Base-by-base conservation (phyloP, 805 yeast species). In the Brettanomyces custersianus region DNA sequence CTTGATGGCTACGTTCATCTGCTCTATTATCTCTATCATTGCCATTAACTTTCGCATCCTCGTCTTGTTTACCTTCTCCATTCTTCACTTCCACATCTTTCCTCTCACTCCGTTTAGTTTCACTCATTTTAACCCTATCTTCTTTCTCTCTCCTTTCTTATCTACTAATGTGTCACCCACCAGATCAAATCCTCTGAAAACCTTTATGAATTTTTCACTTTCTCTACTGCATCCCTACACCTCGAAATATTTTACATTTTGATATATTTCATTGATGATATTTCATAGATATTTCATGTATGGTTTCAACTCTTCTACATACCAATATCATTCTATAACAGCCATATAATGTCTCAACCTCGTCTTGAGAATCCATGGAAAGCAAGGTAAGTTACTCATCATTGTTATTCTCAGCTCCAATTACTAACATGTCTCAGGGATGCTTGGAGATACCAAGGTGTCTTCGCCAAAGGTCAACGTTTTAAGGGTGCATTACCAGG, bases 401-500 rank as follows among this genome's bases (percentile, higher is more conserved):
- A 10, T 11, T 27, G 29, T 13, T 8, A 15, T 9, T 15, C n/a
- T 12, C n/a, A 11, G 25, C 9, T n/a, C 34, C 12, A 7, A 18
- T 5, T 32, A 32, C 35, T 32, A 32, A 32, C 36, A 29, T 11
- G 12, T 22, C 16, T 24, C 44, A 79, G 94, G 70, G 94, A 84
- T 57, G 92, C 94, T 32, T 84, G 95, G 95, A 78, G 94, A 68
- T 80, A 77, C 61, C 79, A 76, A 51, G 94, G 92, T 40, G 83
- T 77, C 36, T 85, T 85, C 64, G 69, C 82, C 36, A 74, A 85
- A 48, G 60, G 62, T 34, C 75, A 78, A 60, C 67, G 92, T 48
- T 78, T 75, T 58, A 76, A 69, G 50, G 76, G 76, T 39, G 69
- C 83, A 12, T 73, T 85, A 52, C 95, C 95, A 4, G 95, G 95